Base-by-base conservation (phyloP, 352 stramenopile genomes). In the Saprolegnia diclina region DNA sequence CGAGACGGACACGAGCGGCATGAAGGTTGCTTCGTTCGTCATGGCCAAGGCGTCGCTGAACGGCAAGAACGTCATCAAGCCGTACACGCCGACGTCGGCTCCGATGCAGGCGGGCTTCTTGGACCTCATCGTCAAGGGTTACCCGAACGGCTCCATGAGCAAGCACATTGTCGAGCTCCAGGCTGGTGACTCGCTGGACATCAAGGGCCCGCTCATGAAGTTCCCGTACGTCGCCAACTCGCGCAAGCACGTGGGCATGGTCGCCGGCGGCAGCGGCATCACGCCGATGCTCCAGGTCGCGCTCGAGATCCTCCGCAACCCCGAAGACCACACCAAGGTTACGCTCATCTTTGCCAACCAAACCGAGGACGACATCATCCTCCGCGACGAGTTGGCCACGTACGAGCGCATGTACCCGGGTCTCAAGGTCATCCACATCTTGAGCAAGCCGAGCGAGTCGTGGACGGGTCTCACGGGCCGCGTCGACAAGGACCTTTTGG, bases 141-240 rank as follows among this genome's bases (percentile, higher is more conserved):
- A 97, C 74, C 77, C 85, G 13, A 79, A 82, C 40, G 91, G 90
- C 4, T 74, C 85, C 46, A 72, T 97, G 57, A 96, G 85, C 72
- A 90, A 90, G 73, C 83, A 97, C 78, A 86, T 97, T 13, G 78
- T 89, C 57, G 65, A 79, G 40, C 79, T 97, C 22, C 83, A 96
- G 64, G 76, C 82, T 24, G 91, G 91, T 9, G 91, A 97, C 72
- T 67, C 73, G 55, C 77, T 97, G 11, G 86, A 96, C 66, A 92
- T 97, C 80, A 97, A 96, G 74, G 91, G 91, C 0, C 91, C 90
- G 6, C 91, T 95, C 54, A 21, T 73, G 38, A 97, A 97, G 77
- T 86, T 97, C 59, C 73, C 72, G 29, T 96, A 97, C 81, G 77
- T 73, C 72, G 71, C 89, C 56, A 97, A 97, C 79, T 76, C 77